Evolutionary conservation across 805 yeast species (phyloP), one percentile per base, ranked within the genome.

Genomic region (Vanderwaltozyma tropicalis): DNA sequence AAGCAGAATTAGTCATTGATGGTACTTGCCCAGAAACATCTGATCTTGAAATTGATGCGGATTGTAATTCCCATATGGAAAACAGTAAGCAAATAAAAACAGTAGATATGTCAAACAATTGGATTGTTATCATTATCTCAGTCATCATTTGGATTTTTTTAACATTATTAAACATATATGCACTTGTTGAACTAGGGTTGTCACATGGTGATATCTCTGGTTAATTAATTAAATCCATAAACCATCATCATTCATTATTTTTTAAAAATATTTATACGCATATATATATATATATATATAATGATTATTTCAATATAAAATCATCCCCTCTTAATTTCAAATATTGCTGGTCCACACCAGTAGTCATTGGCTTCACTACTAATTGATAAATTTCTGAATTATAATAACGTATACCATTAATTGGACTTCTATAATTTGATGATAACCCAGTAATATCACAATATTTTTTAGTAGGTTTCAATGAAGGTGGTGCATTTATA

Each of bases 261-360:
- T 13, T 10, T 13, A 6, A 28, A 14, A 11, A 17, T 16, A 29
- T 29, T 6, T 12, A 29, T 29, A 17, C 4, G 14, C 4, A 18
- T 29, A 17, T 29, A 12, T 29, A 29, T 14, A 10, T 15, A 18
- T 24, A 32, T 21, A 15, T 26, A 33, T n/a, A 28, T 20, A 20
- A 17, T 14, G 7, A 14, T 49, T 48, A 76, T 55, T 82, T 78
- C 56, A 88, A 67, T 8, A 89, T 75, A 14, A 88, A 86, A 55
- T 89, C 83, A 28, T 95, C 97, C 37, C 83, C 85, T 49, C 97
- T 71, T 42, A 89, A 65, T 46, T 82, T 82, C 53, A 89, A 66
- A 56, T 87, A 89, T 59, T 87, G 94, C 62, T 89, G 97, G 60
- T 89, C 96, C 21, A 82, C 81, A 18, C 96, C 95, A 3, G 94